Conservation (phyloP, 495 filamentous ascomycete species). For the Penicillium paradoxum region DNA sequence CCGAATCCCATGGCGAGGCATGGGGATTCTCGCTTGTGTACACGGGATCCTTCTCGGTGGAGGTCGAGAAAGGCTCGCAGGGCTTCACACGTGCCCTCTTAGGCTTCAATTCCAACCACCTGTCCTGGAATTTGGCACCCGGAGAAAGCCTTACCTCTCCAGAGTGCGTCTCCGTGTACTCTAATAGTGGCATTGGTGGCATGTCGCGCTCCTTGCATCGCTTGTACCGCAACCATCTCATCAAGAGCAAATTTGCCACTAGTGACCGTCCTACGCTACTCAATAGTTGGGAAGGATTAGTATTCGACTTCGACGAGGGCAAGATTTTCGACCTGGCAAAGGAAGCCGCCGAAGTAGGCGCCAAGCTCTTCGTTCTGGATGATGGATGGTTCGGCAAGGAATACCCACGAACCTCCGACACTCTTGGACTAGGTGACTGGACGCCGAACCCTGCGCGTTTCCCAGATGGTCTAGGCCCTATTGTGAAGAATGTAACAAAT, state of each 20-base stretch:
- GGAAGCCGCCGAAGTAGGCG: slow-evolving; percentile 46
- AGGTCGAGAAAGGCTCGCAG: slow-evolving; percentile 51
- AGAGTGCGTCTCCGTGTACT: slow-evolving; percentile 51
- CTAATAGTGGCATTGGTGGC: slow-evolving; percentile 46
- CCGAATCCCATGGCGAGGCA: slow-evolving; percentile 47
- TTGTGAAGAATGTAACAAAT: slow-evolving; percentile 40
- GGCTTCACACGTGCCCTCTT: slow-evolving; percentile 47
- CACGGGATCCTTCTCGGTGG: slow-evolving; percentile 47
- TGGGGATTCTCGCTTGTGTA: slow-evolving; percentile 54
- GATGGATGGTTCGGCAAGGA: slow-evolving; percentile 56
- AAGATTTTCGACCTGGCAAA: slow-evolving; percentile 44
- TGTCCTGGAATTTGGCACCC: slow-evolving; percentile 41
- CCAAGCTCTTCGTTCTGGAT: slow-evolving; percentile 51
- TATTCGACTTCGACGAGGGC: slow-evolving; percentile 44
- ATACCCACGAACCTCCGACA: slow-evolving; percentile 47
- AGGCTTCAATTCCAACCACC: slow-evolving; percentile 47
- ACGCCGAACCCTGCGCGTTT: slow-evolving; percentile 47
- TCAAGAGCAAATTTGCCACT: slow-evolving; percentile 46
- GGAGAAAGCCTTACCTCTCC: slow-evolving; percentile 48
- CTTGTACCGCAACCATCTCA: slow-evolving; percentile 51
- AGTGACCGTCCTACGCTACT: slow-evolving; percentile 45
- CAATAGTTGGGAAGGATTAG: slow-evolving; percentile 56
- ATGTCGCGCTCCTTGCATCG: slow-evolving; percentile 51
- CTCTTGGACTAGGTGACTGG: slow-evolving; percentile 52
- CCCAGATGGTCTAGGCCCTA: slow-evolving; percentile 43